Base-by-base conservation (phyloP, 805 yeast genomes). In the Nakazawaea anatomiae region DNA sequence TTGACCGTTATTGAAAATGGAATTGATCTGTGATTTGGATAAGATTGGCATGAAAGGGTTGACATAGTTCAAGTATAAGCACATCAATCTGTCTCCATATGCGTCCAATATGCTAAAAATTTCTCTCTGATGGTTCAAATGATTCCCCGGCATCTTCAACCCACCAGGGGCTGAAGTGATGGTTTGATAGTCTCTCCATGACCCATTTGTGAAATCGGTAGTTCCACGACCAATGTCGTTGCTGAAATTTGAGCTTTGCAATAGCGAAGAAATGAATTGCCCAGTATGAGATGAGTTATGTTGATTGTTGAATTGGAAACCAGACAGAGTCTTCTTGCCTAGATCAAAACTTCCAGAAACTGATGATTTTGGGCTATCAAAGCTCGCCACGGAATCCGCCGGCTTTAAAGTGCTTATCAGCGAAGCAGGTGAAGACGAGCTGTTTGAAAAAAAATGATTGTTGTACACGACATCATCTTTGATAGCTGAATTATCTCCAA, bases 31-130 rank as follows among this genome's bases (percentile, higher is more conserved):
- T 7, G 31, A 6, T 27, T 42, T 43, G 10, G 47, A 42, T 10
- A 51, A 34, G 1, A 51, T 42, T 10, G 53, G 53, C 18, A 46
- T 42, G 38, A 51, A 51, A 32, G 53, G 53, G 32, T 51, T 46
- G 41, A 51, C 50, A 39, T 46, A 51, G 7, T 44, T 51, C 36
- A 51, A 46, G 25, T 42, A 51, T 10, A 51, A 39, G 25, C 39
- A 32, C 12, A 51, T 42, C 42, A 51, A 34, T n/a, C 29, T 46
- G 38, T 46, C 47, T 10, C 53, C 53, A 32, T 51, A 46, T 6
- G 27, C 11, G 9, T 51, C 53, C 40, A 46, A 39, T 11, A 51
- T 46, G 4, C 11, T 8, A 14, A 51, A 51, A 39, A 51, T 42
- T 27, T 36, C 41, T 38, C 40, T 36, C 32, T 51, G 53, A 18